phyloP scores from a whole-genome alignment of 768 basidiomycete genomes.

The Trametes gibbosa region DNA sequence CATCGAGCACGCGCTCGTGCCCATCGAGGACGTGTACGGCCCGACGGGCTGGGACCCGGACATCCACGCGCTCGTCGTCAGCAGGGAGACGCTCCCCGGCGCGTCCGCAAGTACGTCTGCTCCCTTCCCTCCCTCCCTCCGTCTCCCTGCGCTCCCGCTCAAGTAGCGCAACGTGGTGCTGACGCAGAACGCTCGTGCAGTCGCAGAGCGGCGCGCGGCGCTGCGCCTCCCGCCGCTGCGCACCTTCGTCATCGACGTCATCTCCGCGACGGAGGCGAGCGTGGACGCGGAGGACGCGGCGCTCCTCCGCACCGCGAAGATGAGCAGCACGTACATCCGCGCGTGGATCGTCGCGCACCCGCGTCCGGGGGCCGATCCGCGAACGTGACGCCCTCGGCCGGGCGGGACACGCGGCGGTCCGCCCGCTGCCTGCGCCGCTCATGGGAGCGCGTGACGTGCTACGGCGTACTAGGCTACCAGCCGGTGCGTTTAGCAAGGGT shows the following conservation, averaged over 20 bases:
- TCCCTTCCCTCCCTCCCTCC: background rate
- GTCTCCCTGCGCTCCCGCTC: background rate
- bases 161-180: background rate
- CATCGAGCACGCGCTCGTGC: constrained; percentile 63
- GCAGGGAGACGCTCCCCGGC: constrained; percentile 81
- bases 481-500: no score
- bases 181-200: constrained; percentile 35
- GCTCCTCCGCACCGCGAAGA: constrained; percentile 73
- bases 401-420: no score
- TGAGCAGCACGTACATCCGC: constrained; percentile 93
- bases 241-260: constrained; percentile 85
- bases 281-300: constrained; percentile 67
- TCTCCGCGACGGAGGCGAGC: constrained; percentile 61
- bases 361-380: no score
- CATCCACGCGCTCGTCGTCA: constrained; percentile 91
- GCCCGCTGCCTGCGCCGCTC: no score
- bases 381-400: no score
- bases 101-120: constrained; percentile 64
- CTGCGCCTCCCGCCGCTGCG: constrained; percentile 57
- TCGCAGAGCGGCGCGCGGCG: constrained; percentile 58
- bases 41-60: constrained; percentile 86
- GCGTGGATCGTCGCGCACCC: constrained; percentile 64
- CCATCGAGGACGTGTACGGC: constrained; percentile 84
- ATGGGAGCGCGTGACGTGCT: no score
- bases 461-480: no score